Evolutionary conservation across 164 flowering plant species (phyloP).

Genomic region (Annona cherimola): DNA sequence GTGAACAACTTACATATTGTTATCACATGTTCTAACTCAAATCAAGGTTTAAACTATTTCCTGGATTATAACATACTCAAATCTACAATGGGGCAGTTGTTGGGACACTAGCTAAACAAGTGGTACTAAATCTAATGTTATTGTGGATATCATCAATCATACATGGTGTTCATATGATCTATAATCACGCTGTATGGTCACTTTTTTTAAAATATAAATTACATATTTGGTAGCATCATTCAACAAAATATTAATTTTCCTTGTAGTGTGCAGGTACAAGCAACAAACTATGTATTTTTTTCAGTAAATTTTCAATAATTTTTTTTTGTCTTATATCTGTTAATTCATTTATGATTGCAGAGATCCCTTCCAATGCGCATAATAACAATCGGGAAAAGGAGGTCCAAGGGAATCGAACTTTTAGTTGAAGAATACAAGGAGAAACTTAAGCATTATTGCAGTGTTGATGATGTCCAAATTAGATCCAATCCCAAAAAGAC

Average conservation of each 20-base stretch:
- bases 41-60: no score
- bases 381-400: conserved; percentile 66
- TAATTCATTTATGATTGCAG: conserved; percentile 22
- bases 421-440: conserved; percentile 66
- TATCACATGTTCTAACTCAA: no score
- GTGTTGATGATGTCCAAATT: conserved; percentile 50
- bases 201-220: neutral
- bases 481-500: conserved; percentile 86
- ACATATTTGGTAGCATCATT: neutral
- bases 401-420: conserved; percentile 63
- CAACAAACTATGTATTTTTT: no score
- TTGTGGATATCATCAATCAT: neutral
- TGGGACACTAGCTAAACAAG: no score
- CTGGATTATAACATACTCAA: no score
- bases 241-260: neutral
- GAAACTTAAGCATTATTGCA: conserved; percentile 66
- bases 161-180: no score
- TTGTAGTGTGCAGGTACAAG: no score
- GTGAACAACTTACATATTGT: no score
- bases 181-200: no score
- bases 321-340: neutral
- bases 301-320: neutral
- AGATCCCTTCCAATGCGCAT: conserved; percentile 71
- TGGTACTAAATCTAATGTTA: no score
- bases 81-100: no score